phyloP scores from a whole-genome alignment of 768 basidiomycete genomes.

The Tubosaeta sp. region DNA sequence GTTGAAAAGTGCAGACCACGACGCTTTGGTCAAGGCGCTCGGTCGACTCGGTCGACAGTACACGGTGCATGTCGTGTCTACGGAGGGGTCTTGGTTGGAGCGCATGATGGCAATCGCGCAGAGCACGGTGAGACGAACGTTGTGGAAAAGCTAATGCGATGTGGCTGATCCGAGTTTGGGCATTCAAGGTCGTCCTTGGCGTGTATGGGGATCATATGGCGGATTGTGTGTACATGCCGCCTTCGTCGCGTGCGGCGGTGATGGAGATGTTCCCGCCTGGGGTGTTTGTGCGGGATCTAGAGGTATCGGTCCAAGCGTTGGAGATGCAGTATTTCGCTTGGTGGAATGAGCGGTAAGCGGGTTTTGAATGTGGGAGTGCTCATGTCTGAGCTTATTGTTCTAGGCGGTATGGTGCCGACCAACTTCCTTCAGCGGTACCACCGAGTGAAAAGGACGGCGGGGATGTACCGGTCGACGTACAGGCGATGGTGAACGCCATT shows the following conservation, averaged over 20 bases:
- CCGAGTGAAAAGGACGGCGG: conserved; percentile 19
- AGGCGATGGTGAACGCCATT: conserved; percentile 41
- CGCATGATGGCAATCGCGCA: conserved; percentile 61
- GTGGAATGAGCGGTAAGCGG: conserved; percentile 39
- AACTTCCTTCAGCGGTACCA: conserved; percentile 32
- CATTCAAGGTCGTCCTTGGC: conserved; percentile 52
- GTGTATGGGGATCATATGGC: conserved; percentile 58
- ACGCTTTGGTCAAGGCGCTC: conserved; percentile 56
- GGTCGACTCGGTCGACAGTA: conserved; percentile 48
- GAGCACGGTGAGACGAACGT: conserved; percentile 53
- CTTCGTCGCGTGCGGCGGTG: conserved; percentile 53
- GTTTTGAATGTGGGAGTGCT: background rate
- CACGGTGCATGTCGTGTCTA: conserved; percentile 53
- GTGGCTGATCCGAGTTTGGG: background rate
- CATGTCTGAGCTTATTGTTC: background rate
- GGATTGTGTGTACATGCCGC: conserved; percentile 68
- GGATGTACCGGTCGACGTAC: conserved; percentile 36
- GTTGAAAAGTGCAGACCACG: conserved; percentile 53
- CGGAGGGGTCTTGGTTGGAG: conserved; percentile 52
- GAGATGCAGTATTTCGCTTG: conserved; percentile 58
- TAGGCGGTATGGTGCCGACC: conserved; percentile 35
- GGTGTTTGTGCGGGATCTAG: conserved; percentile 61
- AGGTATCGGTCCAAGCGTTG: conserved; percentile 50
- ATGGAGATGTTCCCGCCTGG: conserved; percentile 75
- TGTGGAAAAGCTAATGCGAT: background rate